Percentiles rank a stretch among this genome's conserved stretches.
phyloP scores from a whole-genome alignment of 805 yeast species.

The Ogataea parapolymorpha region DNA sequence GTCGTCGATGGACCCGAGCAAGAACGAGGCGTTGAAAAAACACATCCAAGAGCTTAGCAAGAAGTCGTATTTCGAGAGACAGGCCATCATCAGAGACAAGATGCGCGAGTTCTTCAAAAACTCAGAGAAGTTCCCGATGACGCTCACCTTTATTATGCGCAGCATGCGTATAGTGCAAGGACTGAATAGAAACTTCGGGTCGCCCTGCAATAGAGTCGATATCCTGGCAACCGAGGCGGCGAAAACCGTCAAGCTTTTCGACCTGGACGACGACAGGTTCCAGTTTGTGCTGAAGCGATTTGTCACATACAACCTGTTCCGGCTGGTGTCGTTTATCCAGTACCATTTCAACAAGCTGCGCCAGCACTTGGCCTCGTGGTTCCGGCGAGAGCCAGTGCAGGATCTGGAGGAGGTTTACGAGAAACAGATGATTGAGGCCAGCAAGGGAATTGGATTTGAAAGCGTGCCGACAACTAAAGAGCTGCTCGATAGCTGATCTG shows the following conservation, averaged over 20 bases:
- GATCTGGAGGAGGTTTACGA: constrained; percentile 45
- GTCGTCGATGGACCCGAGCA: constrained; percentile 45
- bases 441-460: constrained; percentile 43
- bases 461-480: constrained; percentile 28
- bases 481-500: constrained; percentile 12
- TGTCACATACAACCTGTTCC: constrained; percentile 14
- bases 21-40: constrained; percentile 16
- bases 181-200: constrained; percentile 58
- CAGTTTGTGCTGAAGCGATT: constrained; percentile 15
- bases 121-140: constrained; percentile 63
- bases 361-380: constrained; percentile 3
- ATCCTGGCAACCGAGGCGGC: constrained; percentile 57
- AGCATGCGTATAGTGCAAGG: constrained; percentile 75
- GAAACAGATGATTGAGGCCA: constrained; percentile 39
- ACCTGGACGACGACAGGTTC: constrained; percentile 12
- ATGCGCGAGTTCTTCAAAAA: constrained; percentile 58
- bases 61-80: constrained; percentile 39
- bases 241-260: constrained; percentile 18
- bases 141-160: constrained; percentile 61
- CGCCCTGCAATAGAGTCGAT: constrained; percentile 73
- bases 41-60: constrained; percentile 28
- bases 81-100: constrained; percentile 41
- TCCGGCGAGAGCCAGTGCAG: constrained; percentile 32
- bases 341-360: constrained; percentile 20
- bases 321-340: constrained; percentile 28